Percentiles rank a stretch among this genome's conserved stretches.
These are phyloP conservation scores for Jatropha curcas DNA, from an alignment of 345 rosid species.

Conservation along the genomic window DNA sequence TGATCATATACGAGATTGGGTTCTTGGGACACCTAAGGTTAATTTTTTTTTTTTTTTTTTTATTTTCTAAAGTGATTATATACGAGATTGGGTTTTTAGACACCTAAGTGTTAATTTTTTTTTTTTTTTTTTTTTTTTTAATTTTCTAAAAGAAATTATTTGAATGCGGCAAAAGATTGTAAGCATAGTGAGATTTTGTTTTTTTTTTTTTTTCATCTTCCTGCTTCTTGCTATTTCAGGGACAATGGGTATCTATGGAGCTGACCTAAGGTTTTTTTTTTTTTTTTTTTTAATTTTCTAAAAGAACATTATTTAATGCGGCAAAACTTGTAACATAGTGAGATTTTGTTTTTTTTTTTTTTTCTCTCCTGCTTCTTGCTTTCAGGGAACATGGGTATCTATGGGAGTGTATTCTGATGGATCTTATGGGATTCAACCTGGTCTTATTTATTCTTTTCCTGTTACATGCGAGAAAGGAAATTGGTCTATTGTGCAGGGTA, in stretches of 20 bases:
- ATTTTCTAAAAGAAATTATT: too few species aligned
- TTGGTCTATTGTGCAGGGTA: conserved; percentile 76
- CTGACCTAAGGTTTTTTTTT: conserved; percentile 47
- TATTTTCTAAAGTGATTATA: too few species aligned
- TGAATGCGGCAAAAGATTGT: too few species aligned
- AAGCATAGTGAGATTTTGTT: too few species aligned
- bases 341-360: neutral
- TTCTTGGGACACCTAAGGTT: conserved; percentile 80
- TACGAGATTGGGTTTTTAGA: too few species aligned
- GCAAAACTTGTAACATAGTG: neutral
- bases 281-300: too few species aligned
- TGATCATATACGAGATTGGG: conserved; percentile 84
- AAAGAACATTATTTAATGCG: neutral
- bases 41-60: neutral
- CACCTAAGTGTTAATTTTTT: too few species aligned
- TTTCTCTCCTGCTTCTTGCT: neutral
- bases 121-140: too few species aligned
- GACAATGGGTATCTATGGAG: too few species aligned
- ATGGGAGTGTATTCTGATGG: conserved; percentile 97
- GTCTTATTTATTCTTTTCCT: conserved; percentile 80
- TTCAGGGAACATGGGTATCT: conserved; percentile 78
- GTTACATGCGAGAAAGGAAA: conserved; percentile 71
- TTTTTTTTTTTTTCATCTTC: too few species aligned
- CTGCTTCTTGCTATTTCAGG: too few species aligned
- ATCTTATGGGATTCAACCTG: conserved; percentile 67